Base-by-base conservation (phyloP, 805 yeast species). In the Cyberlindnera lachancei region DNA sequence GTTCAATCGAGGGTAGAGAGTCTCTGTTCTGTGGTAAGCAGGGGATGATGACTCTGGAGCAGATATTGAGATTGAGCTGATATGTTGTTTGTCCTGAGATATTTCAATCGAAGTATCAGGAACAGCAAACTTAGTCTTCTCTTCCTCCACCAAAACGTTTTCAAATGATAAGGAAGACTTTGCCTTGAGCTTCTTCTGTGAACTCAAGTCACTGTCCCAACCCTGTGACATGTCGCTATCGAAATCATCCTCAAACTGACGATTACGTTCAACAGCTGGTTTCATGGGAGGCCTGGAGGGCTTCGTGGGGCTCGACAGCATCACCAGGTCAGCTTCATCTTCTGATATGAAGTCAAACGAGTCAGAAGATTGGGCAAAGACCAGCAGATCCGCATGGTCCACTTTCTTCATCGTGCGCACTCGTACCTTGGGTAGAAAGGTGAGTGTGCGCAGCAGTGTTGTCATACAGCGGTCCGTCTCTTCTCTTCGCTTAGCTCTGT, bases 21-120 rank as follows among this genome's bases (percentile, higher is more conserved):
- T 52, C 30, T 51, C 55, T 4, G 43, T 38, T 24, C 45, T 36
- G 27, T 52, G 56, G 29, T 46, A 50, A 6, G 47, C 23, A 2
- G 57, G 57, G 2, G 57, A 52, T 2, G 56, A 50, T 1, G 49
- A 40, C 34, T 48, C 53, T 17, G 42, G 36, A 1, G 42, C 54
- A 16, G 48, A 41, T 3, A 43, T 43, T 5, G 25, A 15, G 11
- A 29, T 29, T 11, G 29, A n/a, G n/a, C n/a, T n/a, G n/a, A n/a
- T n/a, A n/a, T n/a, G n/a, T n/a, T n/a, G n/a, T n/a, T n/a, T n/a
- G n/a, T n/a, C n/a, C 23, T 18, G 36, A 7, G 25, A 30, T 24
- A 24, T n/a, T n/a, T n/a, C n/a, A n/a, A n/a, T n/a, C n/a, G n/a
- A n/a, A n/a, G n/a, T n/a, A n/a, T n/a, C n/a, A n/a, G n/a, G n/a